Conservation (phyloP, 2,329 filamentous ascomycete genomes). For the Pestalotiopsis sp. region DNA sequence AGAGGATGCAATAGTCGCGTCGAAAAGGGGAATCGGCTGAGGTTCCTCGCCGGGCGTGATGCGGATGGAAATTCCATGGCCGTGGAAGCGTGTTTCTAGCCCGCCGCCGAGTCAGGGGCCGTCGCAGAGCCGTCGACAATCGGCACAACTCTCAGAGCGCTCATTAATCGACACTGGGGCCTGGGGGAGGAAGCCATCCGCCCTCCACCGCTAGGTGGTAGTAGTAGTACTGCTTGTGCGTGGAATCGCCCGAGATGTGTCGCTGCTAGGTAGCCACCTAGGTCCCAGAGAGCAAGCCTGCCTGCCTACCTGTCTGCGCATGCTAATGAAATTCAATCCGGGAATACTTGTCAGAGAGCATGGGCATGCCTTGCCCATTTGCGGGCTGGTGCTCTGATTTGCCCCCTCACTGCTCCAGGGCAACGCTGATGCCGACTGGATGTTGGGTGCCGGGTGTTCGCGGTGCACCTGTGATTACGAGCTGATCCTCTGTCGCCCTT, state of each 20-base stretch:
- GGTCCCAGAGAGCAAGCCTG: neutral
- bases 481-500: neutral
- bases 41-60: neutral
- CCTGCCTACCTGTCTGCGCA: neutral
- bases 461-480: slow-evolving; percentile 4
- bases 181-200: neutral
- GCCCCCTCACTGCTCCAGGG: neutral
- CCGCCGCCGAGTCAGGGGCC: neutral
- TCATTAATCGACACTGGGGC: slow-evolving; percentile 7
- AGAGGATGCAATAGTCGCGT: neutral
- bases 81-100: slow-evolving; percentile 6
- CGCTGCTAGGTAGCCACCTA: neutral
- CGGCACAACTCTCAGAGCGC: neutral
- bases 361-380: neutral
- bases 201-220: neutral
- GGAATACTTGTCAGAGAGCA: neutral
- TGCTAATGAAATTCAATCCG: slow-evolving; percentile 7
- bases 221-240: neutral
- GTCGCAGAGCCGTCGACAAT: neutral
- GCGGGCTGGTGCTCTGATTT: slow-evolving; percentile 1
- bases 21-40: neutral
- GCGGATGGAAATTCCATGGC: slow-evolving; percentile 1
- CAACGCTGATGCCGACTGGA: neutral
- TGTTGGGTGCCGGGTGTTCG: neutral
- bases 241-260: neutral